Evolutionary conservation across 257 asterid genomes (phyloP).

Genomic region (Verbascum thapsus): DNA sequence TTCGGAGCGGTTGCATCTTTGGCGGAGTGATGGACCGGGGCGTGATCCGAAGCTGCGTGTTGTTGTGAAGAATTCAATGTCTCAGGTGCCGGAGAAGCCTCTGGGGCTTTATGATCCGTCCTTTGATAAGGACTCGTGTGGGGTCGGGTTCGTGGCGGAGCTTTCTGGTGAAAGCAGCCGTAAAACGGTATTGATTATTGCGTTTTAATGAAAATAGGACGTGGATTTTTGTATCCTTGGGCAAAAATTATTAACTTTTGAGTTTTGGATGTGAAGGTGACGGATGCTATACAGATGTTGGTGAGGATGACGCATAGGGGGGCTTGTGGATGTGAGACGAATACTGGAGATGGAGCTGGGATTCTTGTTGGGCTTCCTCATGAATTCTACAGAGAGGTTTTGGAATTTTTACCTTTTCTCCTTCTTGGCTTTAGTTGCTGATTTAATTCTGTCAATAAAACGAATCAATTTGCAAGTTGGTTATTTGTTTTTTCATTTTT

Average conservation of each 20-base stretch:
- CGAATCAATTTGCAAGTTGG: neutral
- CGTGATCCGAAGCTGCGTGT: constrained; percentile 55
- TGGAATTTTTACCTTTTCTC: no score
- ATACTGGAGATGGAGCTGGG: constrained; percentile 99
- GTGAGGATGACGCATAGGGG: constrained; percentile 96
- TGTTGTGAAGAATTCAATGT: constrained; percentile 64
- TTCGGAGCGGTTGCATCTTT: constrained; percentile 50
- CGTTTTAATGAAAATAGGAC: neutral
- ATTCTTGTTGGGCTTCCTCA: constrained; percentile 96
- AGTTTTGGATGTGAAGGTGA: constrained; percentile 53
- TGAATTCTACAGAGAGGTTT: constrained; percentile 81
- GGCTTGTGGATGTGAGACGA: constrained; percentile 97
- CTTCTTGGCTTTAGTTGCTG: no score
- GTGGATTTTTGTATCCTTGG: constrained; percentile 4
- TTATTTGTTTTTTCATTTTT: neutral
- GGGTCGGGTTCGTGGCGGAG: constrained; percentile 98
- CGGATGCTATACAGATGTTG: constrained; percentile 96
- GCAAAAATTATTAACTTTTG: neutral
- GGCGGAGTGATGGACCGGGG: constrained; percentile 64
- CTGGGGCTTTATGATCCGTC: constrained; percentile 92
- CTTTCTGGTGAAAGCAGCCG: constrained; percentile 96
- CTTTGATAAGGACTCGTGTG: constrained; percentile 95
- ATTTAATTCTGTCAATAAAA: neutral
- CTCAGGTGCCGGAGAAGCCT: constrained; percentile 95
- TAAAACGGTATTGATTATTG: constrained; percentile 63